phyloP scores from a whole-genome alignment of 352 stramenopile species.

The Globisporangium takayamanum region DNA sequence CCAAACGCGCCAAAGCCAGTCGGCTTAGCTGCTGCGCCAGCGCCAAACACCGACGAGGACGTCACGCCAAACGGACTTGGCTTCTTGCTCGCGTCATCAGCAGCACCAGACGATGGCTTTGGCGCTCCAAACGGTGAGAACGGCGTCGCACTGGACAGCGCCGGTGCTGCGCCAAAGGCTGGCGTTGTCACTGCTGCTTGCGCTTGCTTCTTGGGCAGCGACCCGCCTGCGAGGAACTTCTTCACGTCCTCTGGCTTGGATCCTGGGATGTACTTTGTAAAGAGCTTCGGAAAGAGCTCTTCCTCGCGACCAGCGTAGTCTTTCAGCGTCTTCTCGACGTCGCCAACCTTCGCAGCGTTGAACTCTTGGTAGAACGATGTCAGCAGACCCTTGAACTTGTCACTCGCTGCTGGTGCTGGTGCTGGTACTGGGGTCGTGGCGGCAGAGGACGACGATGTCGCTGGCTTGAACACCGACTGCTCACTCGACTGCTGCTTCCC shows the following conservation, averaged over 20 bases:
- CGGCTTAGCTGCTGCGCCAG: slow-evolving; percentile 4
- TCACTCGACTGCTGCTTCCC: slow-evolving; percentile 1
- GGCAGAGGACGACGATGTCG: background rate
- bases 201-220: slow-evolving; percentile 39
- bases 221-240: slow-evolving; percentile 50
- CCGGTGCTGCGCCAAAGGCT: slow-evolving; percentile 11
- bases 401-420: background rate
- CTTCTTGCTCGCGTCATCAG: slow-evolving; percentile 5
- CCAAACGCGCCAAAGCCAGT: slow-evolving; percentile 15
- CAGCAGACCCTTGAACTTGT: slow-evolving; percentile 45
- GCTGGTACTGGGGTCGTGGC: background rate
- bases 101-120: slow-evolving; percentile 1
- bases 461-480: background rate
- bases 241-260: slow-evolving; percentile 53
- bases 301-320: slow-evolving; percentile 56
- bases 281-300: slow-evolving; percentile 51
- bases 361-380: slow-evolving; percentile 60
- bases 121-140: slow-evolving; percentile 16
- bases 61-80: slow-evolving; percentile 26
- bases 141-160: slow-evolving; percentile 8
- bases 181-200: background rate
- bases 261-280: slow-evolving; percentile 49
- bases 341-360: slow-evolving; percentile 38
- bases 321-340: slow-evolving; percentile 43
- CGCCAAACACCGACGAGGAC: slow-evolving; percentile 4